Evolutionary conservation across 257 asterid species (phyloP).

Genomic region (Nicotiana paniculata): DNA sequence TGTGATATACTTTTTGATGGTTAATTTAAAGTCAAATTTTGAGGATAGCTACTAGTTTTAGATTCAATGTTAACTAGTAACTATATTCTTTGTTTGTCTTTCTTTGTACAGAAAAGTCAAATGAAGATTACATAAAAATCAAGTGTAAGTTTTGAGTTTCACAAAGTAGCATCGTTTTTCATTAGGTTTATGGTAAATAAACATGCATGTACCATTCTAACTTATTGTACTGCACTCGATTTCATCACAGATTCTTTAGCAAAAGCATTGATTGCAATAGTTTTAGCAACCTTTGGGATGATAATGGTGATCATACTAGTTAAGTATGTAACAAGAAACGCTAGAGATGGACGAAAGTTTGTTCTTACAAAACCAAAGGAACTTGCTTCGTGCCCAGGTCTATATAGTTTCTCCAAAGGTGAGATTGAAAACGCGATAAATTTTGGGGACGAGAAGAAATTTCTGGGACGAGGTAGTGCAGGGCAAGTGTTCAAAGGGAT

Average conservation of each 20-base stretch:
- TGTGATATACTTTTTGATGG: not conserved
- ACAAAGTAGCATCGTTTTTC: not conserved
- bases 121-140: conserved; percentile 38
- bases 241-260: conserved; percentile 39
- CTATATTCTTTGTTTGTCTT: not conserved
- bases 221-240: not conserved
- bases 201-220: not conserved
- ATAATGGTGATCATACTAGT: conserved; percentile 34
- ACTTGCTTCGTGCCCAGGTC: conserved; percentile 38
- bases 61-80: not conserved
- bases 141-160: conserved; percentile 33
- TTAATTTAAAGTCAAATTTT: not conserved
- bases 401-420: conserved; percentile 60
- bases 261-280: conserved; percentile 42
- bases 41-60: not conserved
- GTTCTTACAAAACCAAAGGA: conserved; percentile 13
- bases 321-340: conserved; percentile 36
- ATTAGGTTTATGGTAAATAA: not conserved
- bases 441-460: conserved; percentile 37
- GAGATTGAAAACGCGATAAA: conserved; percentile 62
- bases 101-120: conserved; percentile 33
- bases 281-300: conserved; percentile 33
- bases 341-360: conserved; percentile 27
- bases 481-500: conserved; percentile 69
- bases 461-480: conserved; percentile 80